Evolutionary conservation across 139 green algal species (phyloP).

Genomic region (Tetraselmis chui): DNA sequence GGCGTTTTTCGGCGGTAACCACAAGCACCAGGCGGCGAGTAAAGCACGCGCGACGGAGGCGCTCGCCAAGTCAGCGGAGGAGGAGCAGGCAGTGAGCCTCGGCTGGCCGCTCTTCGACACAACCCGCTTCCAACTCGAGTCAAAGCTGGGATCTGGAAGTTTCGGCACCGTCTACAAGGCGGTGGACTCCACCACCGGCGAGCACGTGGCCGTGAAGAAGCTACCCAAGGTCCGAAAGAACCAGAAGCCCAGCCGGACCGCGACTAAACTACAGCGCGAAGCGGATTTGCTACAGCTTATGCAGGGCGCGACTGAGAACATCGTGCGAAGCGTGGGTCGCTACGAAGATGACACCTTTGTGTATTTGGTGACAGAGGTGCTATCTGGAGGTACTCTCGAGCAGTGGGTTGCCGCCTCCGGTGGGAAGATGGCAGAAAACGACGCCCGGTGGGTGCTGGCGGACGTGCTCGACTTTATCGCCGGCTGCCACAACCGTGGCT

Average conservation of each 20-base stretch:
- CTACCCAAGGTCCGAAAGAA: background rate
- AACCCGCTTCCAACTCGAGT: background rate
- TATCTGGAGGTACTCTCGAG: background rate
- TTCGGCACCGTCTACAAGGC: background rate
- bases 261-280: background rate
- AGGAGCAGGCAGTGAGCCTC: background rate
- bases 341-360: background rate
- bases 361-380: background rate
- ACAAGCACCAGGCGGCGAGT: background rate
- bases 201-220: background rate
- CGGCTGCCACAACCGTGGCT: background rate
- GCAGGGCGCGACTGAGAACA: background rate
- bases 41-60: background rate
- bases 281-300: background rate
- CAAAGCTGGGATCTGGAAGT: background rate
- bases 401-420: background rate
- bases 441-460: background rate
- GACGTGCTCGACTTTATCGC: background rate
- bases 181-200: background rate
- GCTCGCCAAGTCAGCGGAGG: background rate
- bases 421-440: background rate
- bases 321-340: background rate
- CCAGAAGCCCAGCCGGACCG: background rate
- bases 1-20: background rate
- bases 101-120: background rate